Percentiles rank a stretch among this genome's conserved stretches.
Conservation (phyloP, 2,329 filamentous ascomycete species). For the Didymella pomorum region DNA sequence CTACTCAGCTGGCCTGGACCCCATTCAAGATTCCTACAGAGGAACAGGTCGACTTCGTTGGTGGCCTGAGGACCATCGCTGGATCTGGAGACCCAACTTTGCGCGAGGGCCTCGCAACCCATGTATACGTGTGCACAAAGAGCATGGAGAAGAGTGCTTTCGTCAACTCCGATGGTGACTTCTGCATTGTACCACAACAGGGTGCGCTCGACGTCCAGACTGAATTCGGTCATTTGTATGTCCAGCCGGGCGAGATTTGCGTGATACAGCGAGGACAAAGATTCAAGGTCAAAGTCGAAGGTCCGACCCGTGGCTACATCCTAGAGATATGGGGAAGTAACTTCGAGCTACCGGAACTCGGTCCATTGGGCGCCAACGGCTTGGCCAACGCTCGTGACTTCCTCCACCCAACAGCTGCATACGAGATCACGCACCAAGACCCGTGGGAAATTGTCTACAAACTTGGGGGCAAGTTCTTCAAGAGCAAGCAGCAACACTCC, state of each 20-base stretch:
- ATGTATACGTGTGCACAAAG: conserved; percentile 59
- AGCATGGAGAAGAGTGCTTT: conserved; percentile 58
- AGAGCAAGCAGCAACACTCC: conserved; percentile 50
- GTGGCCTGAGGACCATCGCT: conserved; percentile 58
- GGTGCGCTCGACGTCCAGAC: conserved; percentile 51
- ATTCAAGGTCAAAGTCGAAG: conserved; percentile 47
- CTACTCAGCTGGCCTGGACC: conserved; percentile 1
- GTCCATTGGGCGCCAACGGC: conserved; percentile 52
- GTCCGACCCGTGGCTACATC: conserved; percentile 50
- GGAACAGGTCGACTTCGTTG: background rate
- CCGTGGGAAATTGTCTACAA: background rate
- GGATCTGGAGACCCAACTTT: conserved; percentile 62
- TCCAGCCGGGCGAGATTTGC: conserved; percentile 52
- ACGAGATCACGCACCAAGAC: conserved; percentile 46
- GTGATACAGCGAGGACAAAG: conserved; percentile 53
- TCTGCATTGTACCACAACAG: conserved; percentile 48
- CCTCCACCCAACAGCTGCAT: conserved; percentile 49
- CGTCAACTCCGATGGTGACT: conserved; percentile 55
- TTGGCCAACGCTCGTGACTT: conserved; percentile 53
- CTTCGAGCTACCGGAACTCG: conserved; percentile 52
- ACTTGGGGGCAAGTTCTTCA: conserved; percentile 27
- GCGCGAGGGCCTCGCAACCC: conserved; percentile 59
- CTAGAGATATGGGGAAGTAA: conserved; percentile 53
- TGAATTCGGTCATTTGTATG: conserved; percentile 50
- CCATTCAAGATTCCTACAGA: background rate